Base-by-base conservation (phyloP, 108 stramenopile species). In the Skeletonema menzelii region DNA sequence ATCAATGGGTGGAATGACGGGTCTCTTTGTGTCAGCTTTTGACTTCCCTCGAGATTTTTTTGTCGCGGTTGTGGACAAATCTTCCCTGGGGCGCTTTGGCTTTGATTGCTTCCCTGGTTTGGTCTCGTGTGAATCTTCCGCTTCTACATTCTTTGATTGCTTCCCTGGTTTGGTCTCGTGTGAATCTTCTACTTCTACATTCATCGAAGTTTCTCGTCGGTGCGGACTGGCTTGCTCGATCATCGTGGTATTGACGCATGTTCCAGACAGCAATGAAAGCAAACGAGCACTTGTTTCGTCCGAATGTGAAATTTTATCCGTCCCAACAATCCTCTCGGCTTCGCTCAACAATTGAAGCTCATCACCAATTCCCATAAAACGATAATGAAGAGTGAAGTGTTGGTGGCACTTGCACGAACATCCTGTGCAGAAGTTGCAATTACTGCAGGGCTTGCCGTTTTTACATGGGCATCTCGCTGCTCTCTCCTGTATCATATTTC, bases 341-440 rank as follows among this genome's bases (percentile, higher is more conserved):
- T 74, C 35, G 8, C 65, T 37, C 28, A 89, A 63, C 28, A 89
- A 17, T 6, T 42, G 59, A 58, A 75, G 40, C 64, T 83, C 83
- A 14, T 80, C 75, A 59, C 71, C 75, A 11, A 72, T 56, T 13
- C 62, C 34, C 74, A 84, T 87, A 30, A 92, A 85, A 8, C 91
- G 85, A 56, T 67, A 84, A 32, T 84, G 72, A 46, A 92, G 58
- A 42, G 88, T 87, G 32, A 89, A 92, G 27, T 62, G 68, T 61
- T 79, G 78, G 56, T 92, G 91, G 57, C 91, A 92, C 22, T 81
- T 75, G 63, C 91, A 92, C 37, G 88, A 89, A 53, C 91, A 92
- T 22, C 83, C 85, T 13, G 84, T 72, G 61, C 89, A 89, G 24
- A 64, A 90, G 20, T 32, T 30, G 32, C 91, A 92, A 32, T 73